Evolutionary conservation across 495 filamentous ascomycete species (phyloP), one percentile per base, ranked within the genome.

Genomic region (Daldinia childiae): DNA sequence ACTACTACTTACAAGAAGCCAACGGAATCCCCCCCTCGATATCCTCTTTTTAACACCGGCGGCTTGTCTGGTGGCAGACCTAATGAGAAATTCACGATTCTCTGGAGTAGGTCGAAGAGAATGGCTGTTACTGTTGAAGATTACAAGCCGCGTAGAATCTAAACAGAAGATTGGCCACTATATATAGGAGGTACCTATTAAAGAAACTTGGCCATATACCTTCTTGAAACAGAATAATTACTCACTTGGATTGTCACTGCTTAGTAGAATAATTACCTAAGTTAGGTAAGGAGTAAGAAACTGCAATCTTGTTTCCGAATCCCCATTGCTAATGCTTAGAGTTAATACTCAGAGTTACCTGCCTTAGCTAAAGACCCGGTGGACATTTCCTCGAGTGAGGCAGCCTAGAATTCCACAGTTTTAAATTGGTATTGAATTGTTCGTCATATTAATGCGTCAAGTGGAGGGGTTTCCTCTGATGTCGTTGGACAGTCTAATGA

Each of bases 381-480:
- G 39, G 17, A 3, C 7, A 48, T 48, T 48, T 19, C 43, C 43
- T 6, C 17, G 7, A 12, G 19, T 21, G 17, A 24, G 8, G n/a
- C 43, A 48, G 8, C 3, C 2, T 17, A 5, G 3, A 48, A 48
- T 19, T 17, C 17, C 17, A 9, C 21, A 21, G 45, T 19, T 21
- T 17, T 26, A 14, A 24, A 8, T 36, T 1, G 36, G 17, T 6
- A 39, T 39, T 17, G 26, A 52, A 57, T 27, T 54, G 43, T 60
- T 72, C 30, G 15, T 73, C 50, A 39, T 65, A 65, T 59, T 62
- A 61, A 68, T 61, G 27, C 65, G 51, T 57, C 36, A 65, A 65
- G 61, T 17, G 51, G 65, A 58, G 57, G 50, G n/a, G 36, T 12
- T 57, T 64, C 24, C 56, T 64, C 60, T 15, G 14, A 34, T 61